These are phyloP conservation scores for Yamadazyma sp. DNA, from an alignment of 1,139 yeast genomes.

Conservation along the genomic window DNA sequence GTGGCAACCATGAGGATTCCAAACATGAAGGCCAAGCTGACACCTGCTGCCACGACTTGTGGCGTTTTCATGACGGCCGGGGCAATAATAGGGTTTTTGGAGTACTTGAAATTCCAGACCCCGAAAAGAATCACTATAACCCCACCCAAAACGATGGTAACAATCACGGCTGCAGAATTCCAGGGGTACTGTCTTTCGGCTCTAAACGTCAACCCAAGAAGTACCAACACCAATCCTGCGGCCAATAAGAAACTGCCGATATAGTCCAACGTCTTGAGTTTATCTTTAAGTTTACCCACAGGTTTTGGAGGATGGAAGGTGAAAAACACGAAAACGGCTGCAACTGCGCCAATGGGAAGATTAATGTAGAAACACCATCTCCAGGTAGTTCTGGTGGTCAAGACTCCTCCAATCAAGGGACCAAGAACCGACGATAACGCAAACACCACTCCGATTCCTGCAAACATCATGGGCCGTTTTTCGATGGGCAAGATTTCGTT, in stretches of 20 bases:
- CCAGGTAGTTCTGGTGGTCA: conserved; percentile 50
- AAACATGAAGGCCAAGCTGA: conserved; percentile 23
- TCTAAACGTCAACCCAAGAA: conserved; percentile 38
- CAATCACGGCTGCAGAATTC: conserved; percentile 49
- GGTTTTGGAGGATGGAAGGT: conserved; percentile 34
- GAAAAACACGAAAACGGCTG: conserved; percentile 22
- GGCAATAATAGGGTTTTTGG: conserved; percentile 28
- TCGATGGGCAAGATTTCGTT: conserved; percentile 29
- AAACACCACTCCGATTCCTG: no score
- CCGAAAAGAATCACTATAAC: conserved; percentile 17
- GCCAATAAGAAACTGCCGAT: conserved; percentile 46
- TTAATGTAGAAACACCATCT: conserved; percentile 73
- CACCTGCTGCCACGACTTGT: conserved; percentile 23
- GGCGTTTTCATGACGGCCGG: conserved; percentile 22
- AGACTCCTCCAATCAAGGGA: conserved; percentile 55
- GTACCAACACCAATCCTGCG: conserved; percentile 43
- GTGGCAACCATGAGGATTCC: conserved; percentile 8
- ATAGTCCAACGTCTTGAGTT: conserved; percentile 46
- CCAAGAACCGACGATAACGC: no score
- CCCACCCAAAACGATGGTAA: conserved; percentile 47
- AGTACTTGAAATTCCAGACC: conserved; percentile 26
- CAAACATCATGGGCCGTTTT: conserved; percentile 19
- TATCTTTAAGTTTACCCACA: conserved; percentile 22
- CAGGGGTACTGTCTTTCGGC: conserved; percentile 46
- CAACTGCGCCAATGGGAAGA: conserved; percentile 37